Conservation (phyloP, 495 filamentous ascomycete genomes). For the Penicillium paradoxum region DNA sequence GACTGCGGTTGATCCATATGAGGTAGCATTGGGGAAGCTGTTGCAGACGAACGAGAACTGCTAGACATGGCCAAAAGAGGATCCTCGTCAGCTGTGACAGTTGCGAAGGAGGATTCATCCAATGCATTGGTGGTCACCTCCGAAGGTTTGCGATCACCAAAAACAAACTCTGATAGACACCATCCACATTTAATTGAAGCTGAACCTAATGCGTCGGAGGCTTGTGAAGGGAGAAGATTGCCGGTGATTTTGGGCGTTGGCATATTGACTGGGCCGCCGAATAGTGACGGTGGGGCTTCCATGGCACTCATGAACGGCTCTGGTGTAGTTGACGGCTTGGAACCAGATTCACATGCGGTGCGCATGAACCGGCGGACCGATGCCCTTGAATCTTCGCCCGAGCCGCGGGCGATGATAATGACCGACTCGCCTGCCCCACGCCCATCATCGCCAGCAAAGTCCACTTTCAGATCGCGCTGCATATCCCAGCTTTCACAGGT, state of each 20-base stretch:
- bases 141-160: conserved; percentile 46
- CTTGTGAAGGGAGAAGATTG: conserved; percentile 27
- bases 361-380: conserved; percentile 49
- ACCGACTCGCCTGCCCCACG: conserved; percentile 67
- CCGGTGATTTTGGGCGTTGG: conserved; percentile 4
- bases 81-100: conserved; percentile 71
- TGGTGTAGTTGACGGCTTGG: conserved; percentile 11
- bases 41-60: conserved; percentile 52
- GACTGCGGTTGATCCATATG: conserved; percentile 43
- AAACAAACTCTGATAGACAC: conserved; percentile 54
- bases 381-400: conserved; percentile 50
- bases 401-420: conserved; percentile 67
- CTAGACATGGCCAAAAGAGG: conserved; percentile 56
- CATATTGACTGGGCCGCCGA: conserved; percentile 27
- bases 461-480: conserved; percentile 77
- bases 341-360: conserved; percentile 9
- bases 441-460: conserved; percentile 80
- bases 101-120: conserved; percentile 70
- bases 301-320: not conserved
- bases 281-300: conserved; percentile 26
- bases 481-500: conserved; percentile 88
- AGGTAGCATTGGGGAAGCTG: conserved; percentile 49
- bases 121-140: conserved; percentile 67
- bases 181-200: conserved; percentile 44
- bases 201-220: conserved; percentile 13